These are phyloP conservation scores for Flaveria bidentis DNA, from an alignment of 129 eudicot species.

Conservation along the genomic window DNA sequence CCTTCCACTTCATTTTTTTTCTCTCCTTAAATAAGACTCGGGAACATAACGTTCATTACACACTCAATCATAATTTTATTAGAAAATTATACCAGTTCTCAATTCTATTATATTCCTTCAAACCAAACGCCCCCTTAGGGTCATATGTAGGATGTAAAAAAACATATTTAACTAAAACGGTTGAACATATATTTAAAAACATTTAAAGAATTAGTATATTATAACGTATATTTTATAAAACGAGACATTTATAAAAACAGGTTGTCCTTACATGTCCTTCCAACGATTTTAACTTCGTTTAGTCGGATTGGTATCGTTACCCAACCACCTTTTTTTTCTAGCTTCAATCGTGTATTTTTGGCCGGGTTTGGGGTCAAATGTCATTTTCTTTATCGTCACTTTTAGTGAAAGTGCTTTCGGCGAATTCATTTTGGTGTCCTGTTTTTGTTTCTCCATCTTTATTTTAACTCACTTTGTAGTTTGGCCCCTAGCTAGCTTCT, in stretches of 20 bases:
- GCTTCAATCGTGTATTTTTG: not conserved
- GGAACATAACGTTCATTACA: no score
- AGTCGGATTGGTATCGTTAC: not conserved
- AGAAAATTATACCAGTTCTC: no score
- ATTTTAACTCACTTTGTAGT: not conserved
- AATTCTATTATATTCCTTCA: no score
- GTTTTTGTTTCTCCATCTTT: not conserved
- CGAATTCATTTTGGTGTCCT: not conserved
- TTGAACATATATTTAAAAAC: no score
- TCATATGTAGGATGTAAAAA: no score
- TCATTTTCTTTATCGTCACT: not conserved
- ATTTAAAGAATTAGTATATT: no score
- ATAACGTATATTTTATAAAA: not conserved
- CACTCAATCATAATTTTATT: no score
- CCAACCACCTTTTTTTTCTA: not conserved
- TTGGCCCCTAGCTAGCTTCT: not conserved
- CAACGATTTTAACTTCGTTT: not conserved
- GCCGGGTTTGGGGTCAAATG: not conserved
- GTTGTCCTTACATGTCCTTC: not conserved
- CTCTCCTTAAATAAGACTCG: no score
- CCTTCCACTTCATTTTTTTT: no score
- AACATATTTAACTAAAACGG: no score
- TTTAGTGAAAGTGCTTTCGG: not conserved
- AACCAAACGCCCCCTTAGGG: no score
- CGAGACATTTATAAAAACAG: not conserved